These are phyloP conservation scores for Boletus fagicola DNA, from an alignment of 768 basidiomycete species.

Conservation along the genomic window DNA sequence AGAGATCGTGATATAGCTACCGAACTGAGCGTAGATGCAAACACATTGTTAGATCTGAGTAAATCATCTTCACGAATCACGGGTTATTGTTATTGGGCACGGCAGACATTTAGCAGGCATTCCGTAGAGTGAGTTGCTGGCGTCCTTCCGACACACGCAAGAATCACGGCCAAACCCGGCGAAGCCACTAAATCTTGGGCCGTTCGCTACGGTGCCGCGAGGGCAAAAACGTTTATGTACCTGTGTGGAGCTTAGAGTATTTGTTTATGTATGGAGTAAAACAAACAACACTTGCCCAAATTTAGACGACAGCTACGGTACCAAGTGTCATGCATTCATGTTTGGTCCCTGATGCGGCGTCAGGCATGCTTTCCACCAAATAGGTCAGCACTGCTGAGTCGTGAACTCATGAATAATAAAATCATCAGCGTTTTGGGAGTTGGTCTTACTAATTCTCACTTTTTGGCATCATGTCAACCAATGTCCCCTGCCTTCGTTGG, in stretches of 20 bases:
- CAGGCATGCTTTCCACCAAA: not conserved
- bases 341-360: not conserved
- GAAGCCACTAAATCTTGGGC: not conserved
- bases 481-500: not conserved
- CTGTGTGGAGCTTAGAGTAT: not conserved
- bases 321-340: too few species aligned
- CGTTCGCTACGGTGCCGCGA: not conserved
- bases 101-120: not conserved
- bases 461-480: not conserved
- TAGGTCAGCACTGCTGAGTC: not conserved
- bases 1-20: not conserved
- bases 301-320: not conserved
- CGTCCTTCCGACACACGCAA: not conserved
- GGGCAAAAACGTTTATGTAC: not conserved
- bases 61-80: not conserved
- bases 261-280: not conserved
- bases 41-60: not conserved
- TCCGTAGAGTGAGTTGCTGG: not conserved
- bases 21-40: not conserved
- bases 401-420: not conserved
- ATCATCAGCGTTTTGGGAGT: not conserved
- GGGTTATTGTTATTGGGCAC: not conserved
- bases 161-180: not conserved
- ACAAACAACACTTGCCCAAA: not conserved
- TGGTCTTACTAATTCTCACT: not conserved